These are phyloP conservation scores for Dichomitus squalens DNA, from an alignment of 1,284 basidiomycete genomes.

Conservation along the genomic window DNA sequence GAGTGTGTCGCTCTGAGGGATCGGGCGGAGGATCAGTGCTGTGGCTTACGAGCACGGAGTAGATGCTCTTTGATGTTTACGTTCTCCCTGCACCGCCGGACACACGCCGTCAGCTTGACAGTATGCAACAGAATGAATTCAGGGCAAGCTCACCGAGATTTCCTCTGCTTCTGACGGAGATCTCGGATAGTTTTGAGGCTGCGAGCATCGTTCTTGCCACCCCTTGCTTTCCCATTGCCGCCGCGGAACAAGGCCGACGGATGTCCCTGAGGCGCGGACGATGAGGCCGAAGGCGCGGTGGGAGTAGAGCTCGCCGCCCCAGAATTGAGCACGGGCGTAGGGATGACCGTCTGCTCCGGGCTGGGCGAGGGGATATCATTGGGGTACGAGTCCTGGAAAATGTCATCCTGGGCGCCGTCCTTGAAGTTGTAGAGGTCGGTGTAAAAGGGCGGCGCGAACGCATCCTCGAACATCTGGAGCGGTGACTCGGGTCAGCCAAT, in stretches of 20 bases:
- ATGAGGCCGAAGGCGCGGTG: neutral
- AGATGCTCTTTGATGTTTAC: neutral
- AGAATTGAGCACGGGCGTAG: constrained; percentile 13
- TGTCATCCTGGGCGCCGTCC: constrained; percentile 66
- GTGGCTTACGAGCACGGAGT: neutral
- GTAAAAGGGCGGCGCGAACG: constrained; percentile 58
- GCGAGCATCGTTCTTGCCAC: neutral
- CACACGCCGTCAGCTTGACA: neutral
- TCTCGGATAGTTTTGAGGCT: neutral
- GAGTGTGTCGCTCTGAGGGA: neutral
- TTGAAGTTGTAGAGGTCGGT: constrained; percentile 60
- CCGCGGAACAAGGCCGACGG: neutral
- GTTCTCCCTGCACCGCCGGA: neutral
- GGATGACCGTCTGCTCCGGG: constrained; percentile 23
- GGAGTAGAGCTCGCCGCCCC: neutral
- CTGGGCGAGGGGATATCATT: constrained; percentile 26
- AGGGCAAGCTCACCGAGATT: neutral
- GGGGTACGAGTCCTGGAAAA: constrained; percentile 51
- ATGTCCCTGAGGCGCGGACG: neutral
- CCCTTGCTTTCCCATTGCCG: neutral
- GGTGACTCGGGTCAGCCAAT: neutral
- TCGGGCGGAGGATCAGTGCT: neutral
- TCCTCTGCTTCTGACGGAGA: neutral
- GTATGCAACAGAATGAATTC: no score
- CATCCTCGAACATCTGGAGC: constrained; percentile 58